These are phyloP conservation scores for Trypanosoma mega DNA, from an alignment of 208 protist genomes.

Conservation along the genomic window DNA sequence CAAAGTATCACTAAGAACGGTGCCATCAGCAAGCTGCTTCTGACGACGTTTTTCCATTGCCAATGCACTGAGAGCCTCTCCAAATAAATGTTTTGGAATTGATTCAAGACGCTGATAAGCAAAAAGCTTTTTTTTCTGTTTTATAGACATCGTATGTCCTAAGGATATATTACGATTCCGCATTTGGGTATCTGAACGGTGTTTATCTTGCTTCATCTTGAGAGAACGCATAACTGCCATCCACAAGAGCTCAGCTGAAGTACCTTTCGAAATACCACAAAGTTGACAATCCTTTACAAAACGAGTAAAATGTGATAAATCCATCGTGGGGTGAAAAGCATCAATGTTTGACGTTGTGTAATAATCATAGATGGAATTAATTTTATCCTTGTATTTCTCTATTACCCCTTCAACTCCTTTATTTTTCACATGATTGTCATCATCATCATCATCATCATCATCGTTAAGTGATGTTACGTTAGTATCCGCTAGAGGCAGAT, in stretches of 20 bases:
- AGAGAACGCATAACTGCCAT: slow-evolving; percentile 54
- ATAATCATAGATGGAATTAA: slow-evolving; percentile 52
- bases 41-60: slow-evolving; percentile 22
- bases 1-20: background rate
- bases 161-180: slow-evolving; percentile 14
- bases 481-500: background rate
- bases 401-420: slow-evolving; percentile 21
- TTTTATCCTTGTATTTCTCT: slow-evolving; percentile 24
- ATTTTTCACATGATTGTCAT: slow-evolving; percentile 7
- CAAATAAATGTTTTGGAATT: slow-evolving; percentile 31
- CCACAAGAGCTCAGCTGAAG: slow-evolving; percentile 58
- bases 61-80: slow-evolving; percentile 27
- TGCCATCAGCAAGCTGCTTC: slow-evolving; percentile 13
- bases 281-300: slow-evolving; percentile 51
- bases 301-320: slow-evolving; percentile 42
- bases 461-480: background rate
- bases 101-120: slow-evolving; percentile 31
- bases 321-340: slow-evolving; percentile 47
- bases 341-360: slow-evolving; percentile 39
- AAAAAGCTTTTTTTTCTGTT: slow-evolving; percentile 29
- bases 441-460: slow-evolving; percentile 2
- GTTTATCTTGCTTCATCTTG: slow-evolving; percentile 12
- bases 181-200: background rate
- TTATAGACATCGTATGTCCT: slow-evolving; percentile 1
- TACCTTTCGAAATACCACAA: slow-evolving; percentile 22